Percentiles rank a stretch among this genome's conserved stretches.
Conservation (phyloP, 331 rosid genomes). For the Malus hybrid region DNA sequence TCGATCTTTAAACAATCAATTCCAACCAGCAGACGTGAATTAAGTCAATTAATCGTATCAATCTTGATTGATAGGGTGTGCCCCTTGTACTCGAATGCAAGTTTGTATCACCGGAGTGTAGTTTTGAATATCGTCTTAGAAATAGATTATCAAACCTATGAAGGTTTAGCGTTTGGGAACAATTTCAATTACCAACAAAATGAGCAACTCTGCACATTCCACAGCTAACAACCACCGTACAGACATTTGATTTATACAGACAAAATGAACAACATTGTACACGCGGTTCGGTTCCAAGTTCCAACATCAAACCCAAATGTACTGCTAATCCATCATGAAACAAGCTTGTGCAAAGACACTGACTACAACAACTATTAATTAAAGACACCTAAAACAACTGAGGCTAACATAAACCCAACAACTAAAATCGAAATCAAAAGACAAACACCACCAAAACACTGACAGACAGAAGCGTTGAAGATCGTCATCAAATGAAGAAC, state of each 20-base stretch:
- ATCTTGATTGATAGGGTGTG: neutral
- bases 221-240: neutral
- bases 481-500: constrained; percentile 36
- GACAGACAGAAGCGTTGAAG: neutral
- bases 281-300: neutral
- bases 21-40: neutral
- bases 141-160: neutral
- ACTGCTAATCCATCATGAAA: neutral
- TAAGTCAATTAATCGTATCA: too few relatives aligned
- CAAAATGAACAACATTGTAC: neutral
- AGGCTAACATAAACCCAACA: too few relatives aligned
- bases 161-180: neutral
- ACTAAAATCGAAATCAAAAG: neutral
- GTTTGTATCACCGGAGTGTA: neutral
- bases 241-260: neutral
- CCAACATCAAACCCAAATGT: neutral
- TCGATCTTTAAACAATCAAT: too few relatives aligned
- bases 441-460: neutral
- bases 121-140: neutral
- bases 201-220: neutral
- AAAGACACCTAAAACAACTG: neutral
- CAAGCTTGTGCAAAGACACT: neutral
- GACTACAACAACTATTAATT: neutral
- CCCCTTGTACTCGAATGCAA: neutral
- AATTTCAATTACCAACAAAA: neutral